These are phyloP conservation scores for Xenoacremonium recifei DNA, from an alignment of 2,329 filamentous ascomycete genomes.

Conservation along the genomic window DNA sequence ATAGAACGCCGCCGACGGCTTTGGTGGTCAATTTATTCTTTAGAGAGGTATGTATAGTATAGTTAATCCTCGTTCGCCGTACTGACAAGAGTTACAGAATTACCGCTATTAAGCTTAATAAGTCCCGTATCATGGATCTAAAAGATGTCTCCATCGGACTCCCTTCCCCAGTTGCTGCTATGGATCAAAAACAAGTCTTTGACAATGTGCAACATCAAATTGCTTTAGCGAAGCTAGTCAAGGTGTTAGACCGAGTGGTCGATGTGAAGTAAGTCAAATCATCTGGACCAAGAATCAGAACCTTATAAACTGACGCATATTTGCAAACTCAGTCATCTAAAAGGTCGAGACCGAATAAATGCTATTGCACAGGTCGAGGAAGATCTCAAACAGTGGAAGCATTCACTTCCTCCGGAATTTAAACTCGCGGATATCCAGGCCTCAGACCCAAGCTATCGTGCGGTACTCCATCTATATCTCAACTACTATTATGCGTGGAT, in stretches of 20 bases:
- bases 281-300: no score
- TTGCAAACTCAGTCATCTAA: no score
- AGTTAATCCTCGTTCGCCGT: background rate
- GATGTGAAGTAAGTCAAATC: conserved; percentile 21
- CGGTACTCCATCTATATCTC: conserved; percentile 33
- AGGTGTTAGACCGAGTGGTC: conserved; percentile 28
- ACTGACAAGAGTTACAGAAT: conserved; percentile 15
- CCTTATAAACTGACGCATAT: no score
- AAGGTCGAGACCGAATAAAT: no score
- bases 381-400: conserved; percentile 31
- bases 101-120: conserved; percentile 22
- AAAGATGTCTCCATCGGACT: conserved; percentile 19
- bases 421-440: conserved; percentile 27
- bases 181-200: conserved; percentile 26
- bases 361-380: no score
- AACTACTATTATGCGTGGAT: conserved; percentile 38
- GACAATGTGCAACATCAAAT: conserved; percentile 33
- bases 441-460: conserved; percentile 26
- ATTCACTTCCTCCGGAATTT: conserved; percentile 24
- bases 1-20: conserved; percentile 20
- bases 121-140: no score
- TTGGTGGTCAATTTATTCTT: conserved; percentile 31
- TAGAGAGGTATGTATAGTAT: conserved; percentile 20
- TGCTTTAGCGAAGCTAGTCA: conserved; percentile 27
- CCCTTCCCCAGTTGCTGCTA: conserved; percentile 6